These are phyloP conservation scores for Globisporangium spinosum DNA, from an alignment of 352 stramenopile species.

Conservation along the genomic window DNA sequence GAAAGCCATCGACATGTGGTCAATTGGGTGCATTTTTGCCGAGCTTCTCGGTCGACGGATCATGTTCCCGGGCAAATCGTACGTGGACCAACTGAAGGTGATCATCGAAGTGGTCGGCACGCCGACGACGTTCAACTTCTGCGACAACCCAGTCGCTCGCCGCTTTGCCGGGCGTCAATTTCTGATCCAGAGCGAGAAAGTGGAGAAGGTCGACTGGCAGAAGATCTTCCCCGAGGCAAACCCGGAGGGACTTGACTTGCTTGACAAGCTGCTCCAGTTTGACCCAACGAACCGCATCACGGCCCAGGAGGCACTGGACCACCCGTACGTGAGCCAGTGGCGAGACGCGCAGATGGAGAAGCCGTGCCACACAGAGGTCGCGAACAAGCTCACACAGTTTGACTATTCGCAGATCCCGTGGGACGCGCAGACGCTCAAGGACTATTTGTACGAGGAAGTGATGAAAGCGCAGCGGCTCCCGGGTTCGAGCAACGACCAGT, in stretches of 20 bases:
- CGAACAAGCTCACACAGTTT: constrained; percentile 56
- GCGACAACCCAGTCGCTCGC: constrained; percentile 76
- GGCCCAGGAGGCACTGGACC: constrained; percentile 73
- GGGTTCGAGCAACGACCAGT: constrained; percentile 1
- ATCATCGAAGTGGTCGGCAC: constrained; percentile 86
- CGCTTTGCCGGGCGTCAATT: constrained; percentile 84
- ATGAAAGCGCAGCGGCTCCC: constrained; percentile 51
- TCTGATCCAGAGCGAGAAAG: constrained; percentile 61
- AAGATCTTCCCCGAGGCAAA: constrained; percentile 81
- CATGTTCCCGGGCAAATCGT: constrained; percentile 82
- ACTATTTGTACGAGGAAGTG: constrained; percentile 79
- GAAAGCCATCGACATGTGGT: constrained; percentile 93
- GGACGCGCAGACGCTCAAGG: constrained; percentile 72
- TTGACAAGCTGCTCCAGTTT: constrained; percentile 87
- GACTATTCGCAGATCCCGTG: constrained; percentile 71
- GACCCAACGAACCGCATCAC: constrained; percentile 86
- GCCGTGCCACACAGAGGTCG: constrained; percentile 48
- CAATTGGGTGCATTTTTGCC: constrained; percentile 98
- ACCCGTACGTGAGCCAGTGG: constrained; percentile 89
- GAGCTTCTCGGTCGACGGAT: constrained; percentile 93
- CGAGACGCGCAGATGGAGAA: constrained; percentile 60
- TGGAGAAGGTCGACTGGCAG: constrained; percentile 75
- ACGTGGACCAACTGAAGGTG: constrained; percentile 86
- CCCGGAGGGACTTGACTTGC: constrained; percentile 80
- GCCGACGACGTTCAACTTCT: constrained; percentile 82